Conservation (phyloP, 2,329 filamentous ascomycete species). For the Aureobasidium uvarum region DNA sequence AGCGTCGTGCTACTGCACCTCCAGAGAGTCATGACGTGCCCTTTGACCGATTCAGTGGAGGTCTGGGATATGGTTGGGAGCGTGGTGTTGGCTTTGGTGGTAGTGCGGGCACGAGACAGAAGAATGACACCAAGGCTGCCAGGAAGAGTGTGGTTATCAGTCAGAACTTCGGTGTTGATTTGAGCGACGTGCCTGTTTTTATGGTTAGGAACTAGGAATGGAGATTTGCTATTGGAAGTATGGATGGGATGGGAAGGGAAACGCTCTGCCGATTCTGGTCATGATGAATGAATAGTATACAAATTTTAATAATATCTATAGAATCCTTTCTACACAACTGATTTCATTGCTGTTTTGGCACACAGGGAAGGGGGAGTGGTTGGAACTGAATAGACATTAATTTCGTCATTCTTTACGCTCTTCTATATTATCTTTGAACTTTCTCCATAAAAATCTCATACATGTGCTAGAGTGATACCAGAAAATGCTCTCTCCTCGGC, state of each 20-base stretch:
- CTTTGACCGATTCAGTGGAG: constrained; percentile 40
- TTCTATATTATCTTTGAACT: not conserved
- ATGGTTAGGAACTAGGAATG: constrained; percentile 31
- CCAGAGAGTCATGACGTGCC: constrained; percentile 28
- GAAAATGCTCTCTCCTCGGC: constrained; percentile 4
- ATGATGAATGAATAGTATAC: constrained; percentile 5
- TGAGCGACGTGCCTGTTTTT: constrained; percentile 45
- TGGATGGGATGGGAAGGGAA: not conserved
- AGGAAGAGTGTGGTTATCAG: constrained; percentile 39
- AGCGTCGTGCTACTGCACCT: constrained; percentile 8
- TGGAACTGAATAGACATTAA: no score
- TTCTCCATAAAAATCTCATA: not conserved
- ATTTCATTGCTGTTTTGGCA: no score
- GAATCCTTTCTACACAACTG: not conserved
- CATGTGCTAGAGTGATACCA: constrained; percentile 1
- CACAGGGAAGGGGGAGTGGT: no score
- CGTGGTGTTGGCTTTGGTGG: constrained; percentile 38
- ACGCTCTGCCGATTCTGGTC: not conserved
- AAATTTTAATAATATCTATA: constrained; percentile 13
- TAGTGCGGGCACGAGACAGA: constrained; percentile 40
- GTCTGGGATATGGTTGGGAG: constrained; percentile 41
- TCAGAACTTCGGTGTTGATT: constrained; percentile 40
- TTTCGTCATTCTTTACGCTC: not conserved
- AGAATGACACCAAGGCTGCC: constrained; percentile 31
- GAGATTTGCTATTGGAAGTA: not conserved